Conservation (phyloP, 2,329 filamentous ascomycete genomes). For the Fusarium decemcellulare region DNA sequence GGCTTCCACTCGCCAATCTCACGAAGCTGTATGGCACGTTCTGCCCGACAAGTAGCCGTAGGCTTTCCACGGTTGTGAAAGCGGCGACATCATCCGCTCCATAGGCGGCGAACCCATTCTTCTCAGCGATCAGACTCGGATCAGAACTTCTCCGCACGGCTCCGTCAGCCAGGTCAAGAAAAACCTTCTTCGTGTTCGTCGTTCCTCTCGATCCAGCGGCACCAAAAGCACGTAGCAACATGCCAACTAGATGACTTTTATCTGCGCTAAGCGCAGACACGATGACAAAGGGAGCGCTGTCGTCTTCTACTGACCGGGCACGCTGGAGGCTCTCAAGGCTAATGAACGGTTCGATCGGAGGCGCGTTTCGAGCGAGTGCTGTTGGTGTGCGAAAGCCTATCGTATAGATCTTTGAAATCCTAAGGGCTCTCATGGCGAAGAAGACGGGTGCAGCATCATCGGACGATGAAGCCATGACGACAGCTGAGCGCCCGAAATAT, state of each 20-base stretch:
- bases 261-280: slow-evolving; percentile 84
- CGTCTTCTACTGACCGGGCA: slow-evolving; percentile 63
- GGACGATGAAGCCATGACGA: slow-evolving; percentile 80
- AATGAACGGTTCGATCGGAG: slow-evolving; percentile 85
- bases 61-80: slow-evolving; percentile 87
- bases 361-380: slow-evolving; percentile 71
- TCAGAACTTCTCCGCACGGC: slow-evolving; percentile 71
- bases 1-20: slow-evolving; percentile 73
- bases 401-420: slow-evolving; percentile 85
- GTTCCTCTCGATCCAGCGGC: slow-evolving; percentile 48
- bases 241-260: slow-evolving; percentile 83
- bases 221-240: slow-evolving; percentile 81
- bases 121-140: slow-evolving; percentile 77
- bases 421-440: slow-evolving; percentile 82
- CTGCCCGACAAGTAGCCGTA: slow-evolving; percentile 84
- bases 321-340: slow-evolving; percentile 75
- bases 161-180: slow-evolving; percentile 81
- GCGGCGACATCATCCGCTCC: slow-evolving; percentile 84
- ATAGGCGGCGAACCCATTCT: slow-evolving; percentile 84
- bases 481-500: slow-evolving; percentile 81
- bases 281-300: slow-evolving; percentile 81
- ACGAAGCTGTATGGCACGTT: slow-evolving; percentile 93
- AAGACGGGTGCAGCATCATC: slow-evolving; percentile 85
- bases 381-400: slow-evolving; percentile 81
- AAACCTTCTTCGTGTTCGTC: slow-evolving; percentile 74